Conservation (phyloP, 2,329 filamentous ascomycete genomes). For the Cladosporium sp. region DNA sequence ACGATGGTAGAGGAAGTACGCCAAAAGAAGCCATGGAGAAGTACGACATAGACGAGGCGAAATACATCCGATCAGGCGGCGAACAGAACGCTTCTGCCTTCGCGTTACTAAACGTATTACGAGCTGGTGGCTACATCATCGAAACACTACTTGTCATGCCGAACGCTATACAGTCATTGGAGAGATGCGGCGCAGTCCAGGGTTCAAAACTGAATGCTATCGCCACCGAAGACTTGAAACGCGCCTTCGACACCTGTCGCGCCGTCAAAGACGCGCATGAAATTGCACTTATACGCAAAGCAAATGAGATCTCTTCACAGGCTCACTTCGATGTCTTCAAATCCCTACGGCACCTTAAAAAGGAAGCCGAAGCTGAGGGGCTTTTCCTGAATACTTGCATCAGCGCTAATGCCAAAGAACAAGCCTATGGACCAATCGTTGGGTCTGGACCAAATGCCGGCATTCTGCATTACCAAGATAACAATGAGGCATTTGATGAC, state of each 20-base stretch:
- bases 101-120: neutral
- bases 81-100: neutral
- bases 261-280: conserved; percentile 85
- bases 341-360: conserved; percentile 57
- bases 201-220: neutral
- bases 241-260: conserved; percentile 63
- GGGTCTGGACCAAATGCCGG: conserved; percentile 77
- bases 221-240: neutral
- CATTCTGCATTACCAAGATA: conserved; percentile 80
- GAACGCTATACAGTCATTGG: neutral
- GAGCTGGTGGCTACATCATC: no score
- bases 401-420: conserved; percentile 64
- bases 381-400: conserved; percentile 70
- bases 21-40: conserved; percentile 66
- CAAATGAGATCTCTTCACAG: conserved; percentile 71
- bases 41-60: conserved; percentile 76
- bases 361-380: conserved; percentile 80
- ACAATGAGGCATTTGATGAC: conserved; percentile 65
- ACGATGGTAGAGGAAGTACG: conserved; percentile 81
- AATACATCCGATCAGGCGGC: conserved; percentile 27
- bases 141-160: neutral
- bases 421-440: conserved; percentile 86
- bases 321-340: conserved; percentile 72
- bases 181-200: neutral
- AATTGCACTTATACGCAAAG: conserved; percentile 71